phyloP scores from a whole-genome alignment of 2,329 filamentous ascomycete genomes.

The Aspergillus ruber region DNA sequence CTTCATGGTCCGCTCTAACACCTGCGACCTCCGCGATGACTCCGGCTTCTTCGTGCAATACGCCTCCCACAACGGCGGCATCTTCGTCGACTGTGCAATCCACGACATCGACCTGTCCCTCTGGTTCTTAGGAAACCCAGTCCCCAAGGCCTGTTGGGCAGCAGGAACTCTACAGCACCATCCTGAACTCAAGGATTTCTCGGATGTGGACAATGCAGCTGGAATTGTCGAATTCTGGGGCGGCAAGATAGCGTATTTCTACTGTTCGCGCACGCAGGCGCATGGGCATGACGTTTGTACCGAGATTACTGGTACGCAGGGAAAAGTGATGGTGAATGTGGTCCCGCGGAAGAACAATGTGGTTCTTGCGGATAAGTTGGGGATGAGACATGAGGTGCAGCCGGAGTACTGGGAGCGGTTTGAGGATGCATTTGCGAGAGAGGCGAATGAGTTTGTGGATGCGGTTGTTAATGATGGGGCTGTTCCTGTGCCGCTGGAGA shows the following conservation, averaged over 20 bases:
- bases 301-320: slow-evolving; percentile 23
- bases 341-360: slow-evolving; percentile 23
- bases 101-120: slow-evolving; percentile 56
- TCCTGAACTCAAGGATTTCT: slow-evolving; percentile 23
- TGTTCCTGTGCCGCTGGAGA: slow-evolving; percentile 30
- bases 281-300: slow-evolving; percentile 31
- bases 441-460: slow-evolving; percentile 35
- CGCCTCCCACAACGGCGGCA: slow-evolving; percentile 54
- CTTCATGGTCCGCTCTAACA: slow-evolving; percentile 53
- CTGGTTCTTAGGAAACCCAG: slow-evolving; percentile 19
- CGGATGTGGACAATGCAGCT: slow-evolving; percentile 32
- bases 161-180: slow-evolving; percentile 22
- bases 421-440: slow-evolving; percentile 34
- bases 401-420: slow-evolving; percentile 36
- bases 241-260: slow-evolving; percentile 29
- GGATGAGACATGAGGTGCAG: slow-evolving; percentile 33
- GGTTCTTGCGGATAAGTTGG: slow-evolving; percentile 24
- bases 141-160: slow-evolving; percentile 26
- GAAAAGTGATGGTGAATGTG: slow-evolving; percentile 14
- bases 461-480: slow-evolving; percentile 30
- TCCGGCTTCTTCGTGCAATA: slow-evolving; percentile 59
- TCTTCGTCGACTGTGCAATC: slow-evolving; percentile 60
- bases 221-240: slow-evolving; percentile 33
- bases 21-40: slow-evolving; percentile 56
- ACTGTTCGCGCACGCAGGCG: slow-evolving; percentile 30